Percentiles rank a stretch among this genome's conserved stretches.
phyloP scores from a whole-genome alignment of 2,329 filamentous ascomycete genomes.

The Aspergillus quadricinctus region DNA sequence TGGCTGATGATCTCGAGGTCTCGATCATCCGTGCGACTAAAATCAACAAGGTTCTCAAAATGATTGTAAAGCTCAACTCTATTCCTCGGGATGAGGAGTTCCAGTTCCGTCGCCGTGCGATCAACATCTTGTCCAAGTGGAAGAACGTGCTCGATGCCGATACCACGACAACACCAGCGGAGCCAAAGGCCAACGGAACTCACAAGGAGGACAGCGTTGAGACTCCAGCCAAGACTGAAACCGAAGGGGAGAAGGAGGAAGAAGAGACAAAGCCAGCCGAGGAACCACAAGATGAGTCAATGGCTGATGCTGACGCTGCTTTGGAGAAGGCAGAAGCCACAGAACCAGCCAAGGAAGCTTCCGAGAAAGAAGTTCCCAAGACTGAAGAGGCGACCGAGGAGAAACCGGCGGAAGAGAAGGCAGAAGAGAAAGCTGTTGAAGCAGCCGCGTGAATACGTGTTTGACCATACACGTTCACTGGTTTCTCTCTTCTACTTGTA shows the following conservation, averaged over 20 bases:
- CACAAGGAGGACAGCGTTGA: conserved; percentile 34
- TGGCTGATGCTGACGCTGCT: conserved; percentile 33
- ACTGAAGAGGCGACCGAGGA: conserved; percentile 27
- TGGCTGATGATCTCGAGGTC: conserved; percentile 70
- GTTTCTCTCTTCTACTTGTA: neutral
- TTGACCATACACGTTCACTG: neutral
- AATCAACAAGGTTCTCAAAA: conserved; percentile 98
- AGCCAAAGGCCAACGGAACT: conserved; percentile 41
- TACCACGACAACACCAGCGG: conserved; percentile 37
- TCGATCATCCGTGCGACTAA: conserved; percentile 87
- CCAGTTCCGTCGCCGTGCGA: conserved; percentile 79
- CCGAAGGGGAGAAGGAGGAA: conserved; percentile 30
- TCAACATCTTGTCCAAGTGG: conserved; percentile 80
- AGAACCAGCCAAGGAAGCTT: conserved; percentile 18
- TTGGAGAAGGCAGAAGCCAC: conserved; percentile 31
- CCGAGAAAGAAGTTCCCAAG: conserved; percentile 17
- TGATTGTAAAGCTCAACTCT: conserved; percentile 77
- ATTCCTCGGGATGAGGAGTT: conserved; percentile 89
- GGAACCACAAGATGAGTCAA: conserved; percentile 32
- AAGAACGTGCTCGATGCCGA: conserved; percentile 72
- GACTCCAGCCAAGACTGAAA: conserved; percentile 28
- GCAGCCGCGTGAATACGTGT: conserved; percentile 18
- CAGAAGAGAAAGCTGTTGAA: conserved; percentile 27
- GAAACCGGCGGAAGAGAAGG: conserved; percentile 31
- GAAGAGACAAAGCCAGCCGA: conserved; percentile 28